Percentiles rank a stretch among this genome's conserved stretches.
Conservation (phyloP, 1,139 yeast species). For the Taphrina flavorubra region DNA sequence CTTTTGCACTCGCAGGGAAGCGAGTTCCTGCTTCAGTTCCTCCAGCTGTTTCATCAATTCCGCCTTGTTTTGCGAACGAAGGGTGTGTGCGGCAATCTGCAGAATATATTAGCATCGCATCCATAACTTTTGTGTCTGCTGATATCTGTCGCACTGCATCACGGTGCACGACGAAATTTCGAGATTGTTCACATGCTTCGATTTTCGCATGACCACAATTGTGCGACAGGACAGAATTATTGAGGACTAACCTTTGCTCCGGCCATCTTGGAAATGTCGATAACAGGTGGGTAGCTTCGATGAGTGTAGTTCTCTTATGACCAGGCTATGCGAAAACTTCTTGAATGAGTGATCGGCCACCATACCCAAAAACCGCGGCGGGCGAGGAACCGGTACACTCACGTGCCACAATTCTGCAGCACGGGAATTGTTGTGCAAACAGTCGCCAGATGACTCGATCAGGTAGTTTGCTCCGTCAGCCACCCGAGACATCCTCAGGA, state of each 20-base stretch:
- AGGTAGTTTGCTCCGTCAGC: background rate
- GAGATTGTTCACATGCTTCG: background rate
- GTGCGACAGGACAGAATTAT: background rate
- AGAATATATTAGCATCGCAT: background rate
- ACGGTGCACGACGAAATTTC: background rate
- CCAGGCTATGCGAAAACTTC: constrained; percentile 11
- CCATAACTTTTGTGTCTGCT: background rate
- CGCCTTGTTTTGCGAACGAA: constrained; percentile 96
- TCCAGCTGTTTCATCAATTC: constrained; percentile 93
- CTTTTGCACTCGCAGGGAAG: constrained; percentile 95
- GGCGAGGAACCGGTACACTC: background rate
- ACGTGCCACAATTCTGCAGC: constrained; percentile 5
- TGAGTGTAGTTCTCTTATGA: constrained; percentile 5
- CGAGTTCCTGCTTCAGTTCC: constrained; percentile 96
- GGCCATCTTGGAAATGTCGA: constrained; percentile 14
- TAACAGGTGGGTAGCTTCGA: background rate
- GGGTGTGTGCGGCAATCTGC: constrained; percentile 63
- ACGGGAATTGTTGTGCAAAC: constrained; percentile 13
- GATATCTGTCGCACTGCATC: constrained; percentile 2
- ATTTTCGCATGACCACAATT: too few species aligned
- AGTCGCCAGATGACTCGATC: background rate
- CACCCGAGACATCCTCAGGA: background rate
- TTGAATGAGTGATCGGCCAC: constrained; percentile 7
- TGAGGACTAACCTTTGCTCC: constrained; percentile 31
- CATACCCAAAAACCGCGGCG: too few species aligned